Evolutionary conservation across 139 green algal species (phyloP).

Genomic region (Astrephomene gubernaculifera): DNA sequence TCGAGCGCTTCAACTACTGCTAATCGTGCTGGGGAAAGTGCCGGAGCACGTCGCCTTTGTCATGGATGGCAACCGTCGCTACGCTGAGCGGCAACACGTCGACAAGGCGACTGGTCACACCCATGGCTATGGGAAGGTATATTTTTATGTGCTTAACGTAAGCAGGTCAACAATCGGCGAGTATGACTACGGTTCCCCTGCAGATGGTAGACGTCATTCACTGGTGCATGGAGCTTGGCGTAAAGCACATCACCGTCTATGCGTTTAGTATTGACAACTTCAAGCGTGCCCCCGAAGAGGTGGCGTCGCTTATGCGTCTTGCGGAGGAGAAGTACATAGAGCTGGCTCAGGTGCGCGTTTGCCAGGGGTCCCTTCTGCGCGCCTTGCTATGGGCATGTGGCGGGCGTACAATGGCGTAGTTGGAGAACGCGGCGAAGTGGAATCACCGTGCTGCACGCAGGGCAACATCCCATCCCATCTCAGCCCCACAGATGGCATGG

Average conservation of each 20-base stretch:
- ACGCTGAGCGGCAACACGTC: slow-evolving; percentile 65
- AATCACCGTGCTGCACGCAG: no score
- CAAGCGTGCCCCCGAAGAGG: slow-evolving; percentile 77
- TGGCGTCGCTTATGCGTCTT: slow-evolving; percentile 87
- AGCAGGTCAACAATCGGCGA: no score
- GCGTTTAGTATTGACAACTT: slow-evolving; percentile 98
- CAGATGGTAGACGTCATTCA: slow-evolving; percentile 85
- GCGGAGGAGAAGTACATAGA: slow-evolving; percentile 79
- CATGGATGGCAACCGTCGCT: slow-evolving; percentile 97
- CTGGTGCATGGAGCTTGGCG: slow-evolving; percentile 92
- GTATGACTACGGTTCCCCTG: no score
- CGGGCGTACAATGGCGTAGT: no score
- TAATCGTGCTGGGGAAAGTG: slow-evolving; percentile 48
- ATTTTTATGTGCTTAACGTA: no score
- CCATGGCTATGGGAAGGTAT: slow-evolving; percentile 74
- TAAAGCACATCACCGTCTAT: slow-evolving; percentile 88
- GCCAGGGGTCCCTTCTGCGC: no score
- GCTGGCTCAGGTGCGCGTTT: slow-evolving; percentile 65
- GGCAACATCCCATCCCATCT: no score
- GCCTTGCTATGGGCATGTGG: no score
- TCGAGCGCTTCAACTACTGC: background rate
- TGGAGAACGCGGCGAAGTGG: no score
- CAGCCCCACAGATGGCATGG: no score
- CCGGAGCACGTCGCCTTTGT: slow-evolving; percentile 93
- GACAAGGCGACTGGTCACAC: slow-evolving; percentile 65